phyloP scores from a whole-genome alignment of 441 rosid genomes.

The Populus hybrid region DNA sequence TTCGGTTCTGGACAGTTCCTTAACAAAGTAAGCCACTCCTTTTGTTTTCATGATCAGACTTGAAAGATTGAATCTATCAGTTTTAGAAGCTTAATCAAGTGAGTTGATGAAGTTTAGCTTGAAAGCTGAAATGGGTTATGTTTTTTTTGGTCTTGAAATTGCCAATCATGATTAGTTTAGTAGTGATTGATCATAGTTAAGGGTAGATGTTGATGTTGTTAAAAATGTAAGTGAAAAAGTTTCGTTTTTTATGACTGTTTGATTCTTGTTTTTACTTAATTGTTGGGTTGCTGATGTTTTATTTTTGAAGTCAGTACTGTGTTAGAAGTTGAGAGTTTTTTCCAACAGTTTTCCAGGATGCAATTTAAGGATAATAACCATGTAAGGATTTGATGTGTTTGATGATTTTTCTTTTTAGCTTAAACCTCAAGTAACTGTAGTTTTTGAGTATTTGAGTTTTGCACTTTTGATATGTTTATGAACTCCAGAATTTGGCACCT shows the following conservation, averaged over 20 bases:
- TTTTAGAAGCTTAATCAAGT: neutral
- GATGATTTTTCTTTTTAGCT: neutral
- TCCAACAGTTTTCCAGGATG: neutral
- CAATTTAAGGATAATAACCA: neutral
- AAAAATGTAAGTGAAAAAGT: neutral
- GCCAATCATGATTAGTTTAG: neutral
- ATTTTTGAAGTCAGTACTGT: neutral
- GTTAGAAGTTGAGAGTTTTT: neutral
- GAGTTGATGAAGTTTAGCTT: neutral
- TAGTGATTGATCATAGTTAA: neutral
- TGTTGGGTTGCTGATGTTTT: neutral
- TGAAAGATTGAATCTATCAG: neutral
- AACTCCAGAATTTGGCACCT: constrained; percentile 28
- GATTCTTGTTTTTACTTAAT: neutral
- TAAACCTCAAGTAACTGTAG: neutral
- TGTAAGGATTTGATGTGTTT: neutral
- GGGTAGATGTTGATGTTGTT: neutral
- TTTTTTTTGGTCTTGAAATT: neutral
- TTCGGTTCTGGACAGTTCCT: neutral
- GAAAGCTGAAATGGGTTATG: neutral
- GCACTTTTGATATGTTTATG: neutral
- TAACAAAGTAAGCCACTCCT: neutral
- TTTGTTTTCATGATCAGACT: neutral
- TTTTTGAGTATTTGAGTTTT: neutral
- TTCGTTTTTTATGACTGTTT: neutral